Evolutionary conservation across 2,329 filamentous ascomycete genomes (phyloP).

Genomic region (Nigrospora oryzae): DNA sequence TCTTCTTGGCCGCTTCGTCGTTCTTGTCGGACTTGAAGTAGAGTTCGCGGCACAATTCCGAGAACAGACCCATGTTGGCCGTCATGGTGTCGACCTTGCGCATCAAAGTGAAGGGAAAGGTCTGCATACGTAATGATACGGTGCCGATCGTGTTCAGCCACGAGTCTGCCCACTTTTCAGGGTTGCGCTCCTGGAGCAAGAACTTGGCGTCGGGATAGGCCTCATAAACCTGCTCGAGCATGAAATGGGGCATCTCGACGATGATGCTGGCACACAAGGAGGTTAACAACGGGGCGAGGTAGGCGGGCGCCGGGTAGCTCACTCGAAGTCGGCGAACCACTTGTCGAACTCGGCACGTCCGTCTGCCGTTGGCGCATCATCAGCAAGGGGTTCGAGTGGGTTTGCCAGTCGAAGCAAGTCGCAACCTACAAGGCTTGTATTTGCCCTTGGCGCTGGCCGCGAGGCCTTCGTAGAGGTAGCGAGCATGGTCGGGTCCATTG

Average conservation of each 20-base stretch:
- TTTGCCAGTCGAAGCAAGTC: constrained; percentile 1
- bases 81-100: constrained; percentile 13
- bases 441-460: constrained; percentile 10
- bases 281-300: not conserved
- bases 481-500: not conserved
- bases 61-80: constrained; percentile 5
- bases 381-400: not conserved
- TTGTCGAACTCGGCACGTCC: constrained; percentile 28
- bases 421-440: constrained; percentile 18
- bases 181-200: constrained; percentile 24
- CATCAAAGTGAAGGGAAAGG: constrained; percentile 17
- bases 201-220: constrained; percentile 26
- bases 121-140: not conserved
- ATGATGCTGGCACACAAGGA: constrained; percentile 9
- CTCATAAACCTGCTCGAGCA: constrained; percentile 18
- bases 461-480: not conserved
- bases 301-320: constrained; percentile 5
- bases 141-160: constrained; percentile 17
- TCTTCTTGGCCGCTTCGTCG: constrained; percentile 8
- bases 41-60: not conserved
- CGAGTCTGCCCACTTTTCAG: constrained; percentile 23
- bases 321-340: constrained; percentile 28
- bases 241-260: constrained; percentile 21
- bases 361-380: constrained; percentile 8
- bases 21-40: constrained; percentile 10